Conservation (phyloP, 2,329 filamentous ascomycete species). For the Aspergillus sp. region DNA sequence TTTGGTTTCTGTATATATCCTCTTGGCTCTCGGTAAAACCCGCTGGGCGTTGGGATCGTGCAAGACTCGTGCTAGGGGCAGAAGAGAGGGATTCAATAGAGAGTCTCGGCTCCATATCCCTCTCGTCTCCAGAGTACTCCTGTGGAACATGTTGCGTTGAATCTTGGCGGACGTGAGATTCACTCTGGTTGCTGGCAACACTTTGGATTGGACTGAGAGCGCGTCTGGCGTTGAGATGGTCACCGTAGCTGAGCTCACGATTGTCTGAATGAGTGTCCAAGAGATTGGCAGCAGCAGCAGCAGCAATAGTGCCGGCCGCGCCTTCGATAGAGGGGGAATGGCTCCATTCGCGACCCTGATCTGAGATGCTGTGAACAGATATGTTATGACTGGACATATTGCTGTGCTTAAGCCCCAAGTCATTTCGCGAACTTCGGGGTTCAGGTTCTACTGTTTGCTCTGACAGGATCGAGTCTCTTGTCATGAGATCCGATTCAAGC, state of each 20-base stretch:
- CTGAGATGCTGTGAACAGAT: constrained; percentile 45
- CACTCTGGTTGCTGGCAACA: constrained; percentile 80
- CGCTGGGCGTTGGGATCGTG: constrained; percentile 55
- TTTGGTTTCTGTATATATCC: constrained; percentile 50
- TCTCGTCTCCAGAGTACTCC: constrained; percentile 61
- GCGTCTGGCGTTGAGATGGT: constrained; percentile 63
- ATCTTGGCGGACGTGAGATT: constrained; percentile 62
- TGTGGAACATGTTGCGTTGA: constrained; percentile 55
- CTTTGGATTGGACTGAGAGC: constrained; percentile 88
- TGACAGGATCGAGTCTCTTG: constrained; percentile 81
- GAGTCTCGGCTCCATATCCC: constrained; percentile 45
- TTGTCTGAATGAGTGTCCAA: constrained; percentile 47
- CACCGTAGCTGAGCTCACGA: constrained; percentile 52
- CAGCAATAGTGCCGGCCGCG: constrained; percentile 40
- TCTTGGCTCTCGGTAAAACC: constrained; percentile 51
- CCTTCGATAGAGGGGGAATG: constrained; percentile 31
- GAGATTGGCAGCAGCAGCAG: constrained; percentile 39
- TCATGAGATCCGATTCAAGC: constrained; percentile 76
- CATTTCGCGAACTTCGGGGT: constrained; percentile 55
- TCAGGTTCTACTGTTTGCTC: constrained; percentile 72
- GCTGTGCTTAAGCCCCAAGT: constrained; percentile 67
- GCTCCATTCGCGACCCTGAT: constrained; percentile 45
- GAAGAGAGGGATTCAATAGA: constrained; percentile 63
- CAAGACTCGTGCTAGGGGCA: constrained; percentile 58
- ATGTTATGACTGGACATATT: constrained; percentile 55